These are phyloP conservation scores for Cichorium intybus DNA, from an alignment of 140 eudicot species.

Conservation along the genomic window DNA sequence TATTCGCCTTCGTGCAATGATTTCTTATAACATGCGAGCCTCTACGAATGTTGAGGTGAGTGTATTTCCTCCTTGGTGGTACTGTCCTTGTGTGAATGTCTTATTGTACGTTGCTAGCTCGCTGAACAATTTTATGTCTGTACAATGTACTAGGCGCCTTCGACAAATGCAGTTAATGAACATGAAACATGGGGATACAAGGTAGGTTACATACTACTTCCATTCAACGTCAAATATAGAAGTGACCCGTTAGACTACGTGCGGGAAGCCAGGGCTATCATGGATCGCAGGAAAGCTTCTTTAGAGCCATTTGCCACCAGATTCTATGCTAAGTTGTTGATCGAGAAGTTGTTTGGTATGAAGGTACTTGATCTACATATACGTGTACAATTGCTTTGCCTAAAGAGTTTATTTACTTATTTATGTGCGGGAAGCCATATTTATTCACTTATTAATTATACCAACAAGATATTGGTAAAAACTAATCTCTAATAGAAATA, in stretches of 20 bases:
- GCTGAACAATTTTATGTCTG: no score
- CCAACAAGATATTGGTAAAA: no score
- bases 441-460: no score
- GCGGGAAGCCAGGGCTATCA: conserved; percentile 35
- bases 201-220: conserved; percentile 39
- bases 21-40: conserved; percentile 44
- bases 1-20: conserved; percentile 39
- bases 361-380: conserved; percentile 38
- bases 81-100: no score
- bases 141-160: conserved; percentile 22
- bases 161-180: conserved; percentile 33
- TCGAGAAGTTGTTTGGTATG: conserved; percentile 37
- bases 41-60: conserved; percentile 36
- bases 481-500: no score
- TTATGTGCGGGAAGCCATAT: no score
- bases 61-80: not conserved
- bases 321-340: conserved; percentile 6
- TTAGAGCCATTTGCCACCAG: conserved; percentile 33
- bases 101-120: no score
- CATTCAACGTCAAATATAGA: conserved; percentile 27
- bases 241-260: conserved; percentile 52
- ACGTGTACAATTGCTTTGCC: no score
- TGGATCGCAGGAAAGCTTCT: conserved; percentile 54
- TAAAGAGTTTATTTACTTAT: no score
- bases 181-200: conserved; percentile 52